Base-by-base conservation (phyloP, 2,329 filamentous ascomycete genomes). In the Aspergillus cejpii region DNA sequence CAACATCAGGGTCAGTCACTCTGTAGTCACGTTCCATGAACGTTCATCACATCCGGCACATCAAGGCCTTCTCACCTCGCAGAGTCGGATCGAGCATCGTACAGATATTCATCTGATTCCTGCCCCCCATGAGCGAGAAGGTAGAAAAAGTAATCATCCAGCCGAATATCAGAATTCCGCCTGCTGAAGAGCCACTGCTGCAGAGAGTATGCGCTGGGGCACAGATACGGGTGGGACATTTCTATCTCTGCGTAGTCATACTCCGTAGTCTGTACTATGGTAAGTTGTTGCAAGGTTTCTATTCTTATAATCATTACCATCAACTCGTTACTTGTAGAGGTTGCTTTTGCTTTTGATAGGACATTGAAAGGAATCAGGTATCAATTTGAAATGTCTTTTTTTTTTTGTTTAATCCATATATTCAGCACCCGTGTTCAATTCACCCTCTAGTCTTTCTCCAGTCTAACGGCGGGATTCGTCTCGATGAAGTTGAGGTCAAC, bases 401-500 rank as follows among this genome's bases (percentile, higher is more conserved):
- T 24, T 24, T 24, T 24, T 24, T 24, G n/a, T n/a, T n/a, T n/a
- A n/a, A n/a, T n/a, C n/a, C n/a, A n/a, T n/a, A n/a, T n/a, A n/a
- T n/a, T n/a, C n/a, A n/a, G n/a, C 49, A 36, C 45, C 47, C 45
- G 50, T 46, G 40, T n/a, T n/a, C n/a, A 24, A 43, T 28, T 31
- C 43, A 42, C 38, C 27, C 37, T 66, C 61, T 81, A 91, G 57
- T 88, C 79, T 74, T 89, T 91, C 59, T 94, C 87, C 64, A 97
- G 74, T 67, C 91, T 79, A 49, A 97, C 90, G 15, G 91, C 92
- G 8, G 91, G 83, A 69, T 94, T 96, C 56, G 77, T 82, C 74
- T 94, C 84, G 56, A 98, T 89, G 73, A 96, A 96, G 62, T 82
- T 82, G 63, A 97, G 72, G 70, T 97, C 90, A 33, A 96, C 90